Evolutionary conservation across 352 stramenopile species (phyloP), one percentile per base, ranked within the genome.

Genomic region (Globisporangium cylindrosporum): DNA sequence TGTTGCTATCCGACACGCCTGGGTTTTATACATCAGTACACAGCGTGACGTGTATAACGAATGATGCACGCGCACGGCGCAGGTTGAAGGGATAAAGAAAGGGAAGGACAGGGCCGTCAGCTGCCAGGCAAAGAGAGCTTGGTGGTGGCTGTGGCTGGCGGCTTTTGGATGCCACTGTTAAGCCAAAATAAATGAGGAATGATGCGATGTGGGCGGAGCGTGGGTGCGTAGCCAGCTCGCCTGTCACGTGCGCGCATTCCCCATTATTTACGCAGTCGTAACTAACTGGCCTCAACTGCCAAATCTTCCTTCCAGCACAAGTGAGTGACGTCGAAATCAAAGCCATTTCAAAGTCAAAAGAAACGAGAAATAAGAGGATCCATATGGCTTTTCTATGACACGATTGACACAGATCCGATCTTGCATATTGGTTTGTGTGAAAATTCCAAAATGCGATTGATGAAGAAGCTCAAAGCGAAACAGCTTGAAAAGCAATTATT

Each of bases 331-430:
- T 32, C 4, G 4, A 32, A 32, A 32, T 32, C 29, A 32, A 32
- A 32, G 29, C 29, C 29, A 32, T 32, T 32, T 7, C 29, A 32
- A 32, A 32, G 29, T 32, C 29, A 32, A 32, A 32, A 32, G 29
- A 32, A 48, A 20, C 20, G 38, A 48, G 38, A 48, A 18, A 9
- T 5, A 24, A 55, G 48, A 2, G 46, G n/a, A 55, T 55, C 48
- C 48, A 55, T 55, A n/a, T 55, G 48, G 48, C n/a, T n/a, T 55
- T 27, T 55, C 48, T 55, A 55, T 55, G 48, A 49, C 41, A 18
- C 15, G 5, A 55, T 27, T 24, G 48, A 25, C 48, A 55, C 48
- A 55, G 41, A 49, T 22, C 41, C 41, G 41, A 49, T 49, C 41
- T 49, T 15, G 34, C 27, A 2, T 32, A 32, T 32, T 32, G 29